These are phyloP conservation scores for Uronychia binucleata DNA, from an alignment of 73 alveolate species.

Conservation along the genomic window DNA sequence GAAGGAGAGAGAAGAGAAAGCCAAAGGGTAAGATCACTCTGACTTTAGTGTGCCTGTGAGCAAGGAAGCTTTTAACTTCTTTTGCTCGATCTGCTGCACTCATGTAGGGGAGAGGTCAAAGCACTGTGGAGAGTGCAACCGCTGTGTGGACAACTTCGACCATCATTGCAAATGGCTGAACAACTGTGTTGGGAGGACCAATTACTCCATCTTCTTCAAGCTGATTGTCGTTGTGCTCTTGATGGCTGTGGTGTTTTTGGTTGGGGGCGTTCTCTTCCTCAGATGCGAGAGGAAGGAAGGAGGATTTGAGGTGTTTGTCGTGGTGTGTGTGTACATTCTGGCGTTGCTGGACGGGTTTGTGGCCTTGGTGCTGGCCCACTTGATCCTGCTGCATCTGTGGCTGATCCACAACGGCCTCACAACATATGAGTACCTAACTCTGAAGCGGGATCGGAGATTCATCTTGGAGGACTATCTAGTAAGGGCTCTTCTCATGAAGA, in stretches of 20 bases:
- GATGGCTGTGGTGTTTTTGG: neutral
- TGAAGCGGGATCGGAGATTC: neutral
- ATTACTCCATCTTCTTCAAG: slow-evolving; percentile 9
- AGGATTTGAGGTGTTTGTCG: neutral
- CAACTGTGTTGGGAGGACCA: slow-evolving; percentile 78
- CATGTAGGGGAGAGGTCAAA: slow-evolving; percentile 6
- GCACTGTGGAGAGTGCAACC: slow-evolving; percentile 51
- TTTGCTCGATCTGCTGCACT: neutral
- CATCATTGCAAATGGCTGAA: slow-evolving; percentile 93
- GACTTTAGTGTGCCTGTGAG: neutral
- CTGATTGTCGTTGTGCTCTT: neutral
- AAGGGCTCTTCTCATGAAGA: neutral
- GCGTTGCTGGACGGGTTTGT: neutral
- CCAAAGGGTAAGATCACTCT: neutral
- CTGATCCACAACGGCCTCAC: neutral
- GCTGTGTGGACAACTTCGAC: slow-evolving; percentile 76
- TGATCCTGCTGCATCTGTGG: neutral
- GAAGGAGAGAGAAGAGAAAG: neutral
- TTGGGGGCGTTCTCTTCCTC: neutral
- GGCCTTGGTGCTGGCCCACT: neutral
- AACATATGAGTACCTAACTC: neutral
- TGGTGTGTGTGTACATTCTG: neutral
- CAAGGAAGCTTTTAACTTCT: neutral
- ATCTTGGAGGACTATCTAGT: neutral
- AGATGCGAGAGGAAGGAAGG: neutral